phyloP scores from a whole-genome alignment of 805 yeast genomes.

The Sugiyamaella qingdaonensis region DNA sequence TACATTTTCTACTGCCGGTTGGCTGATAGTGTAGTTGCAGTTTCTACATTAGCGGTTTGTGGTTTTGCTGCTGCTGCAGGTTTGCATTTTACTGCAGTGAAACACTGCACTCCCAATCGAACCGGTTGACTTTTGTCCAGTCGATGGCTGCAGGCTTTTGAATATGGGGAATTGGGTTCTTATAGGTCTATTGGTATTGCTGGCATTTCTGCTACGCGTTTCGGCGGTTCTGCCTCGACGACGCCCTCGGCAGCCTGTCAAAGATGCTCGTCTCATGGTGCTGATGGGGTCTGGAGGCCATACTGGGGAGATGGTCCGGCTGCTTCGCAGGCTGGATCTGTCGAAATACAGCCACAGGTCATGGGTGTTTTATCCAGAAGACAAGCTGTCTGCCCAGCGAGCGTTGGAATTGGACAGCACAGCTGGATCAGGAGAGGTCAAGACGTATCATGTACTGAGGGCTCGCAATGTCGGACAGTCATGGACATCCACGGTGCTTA shows the following conservation, averaged over 20 bases:
- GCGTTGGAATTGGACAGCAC: constrained; percentile 21
- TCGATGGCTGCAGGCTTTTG: too few relatives aligned
- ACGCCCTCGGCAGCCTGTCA: not conserved
- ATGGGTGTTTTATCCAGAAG: constrained; percentile 48
- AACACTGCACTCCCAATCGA: too few relatives aligned
- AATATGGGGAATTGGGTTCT: not conserved
- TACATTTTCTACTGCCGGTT: too few relatives aligned
- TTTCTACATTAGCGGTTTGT: too few relatives aligned
- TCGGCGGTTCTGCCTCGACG: not conserved
- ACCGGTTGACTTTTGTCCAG: too few relatives aligned
- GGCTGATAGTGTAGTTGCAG: too few relatives aligned
- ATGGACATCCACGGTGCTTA: constrained; percentile 41
- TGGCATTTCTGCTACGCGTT: not conserved
- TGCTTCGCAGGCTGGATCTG: constrained; percentile 42
- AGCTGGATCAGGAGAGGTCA: constrained; percentile 32
- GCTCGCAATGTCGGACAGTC: constrained; percentile 63
- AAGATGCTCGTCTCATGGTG: not conserved
- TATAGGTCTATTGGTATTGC: not conserved
- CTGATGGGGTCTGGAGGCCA: constrained; percentile 96
- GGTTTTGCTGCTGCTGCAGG: too few relatives aligned
- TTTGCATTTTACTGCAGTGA: too few relatives aligned
- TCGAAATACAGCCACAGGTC: constrained; percentile 23
- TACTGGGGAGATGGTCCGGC: constrained; percentile 89
- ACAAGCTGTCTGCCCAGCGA: constrained; percentile 42
- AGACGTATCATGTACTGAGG: constrained; percentile 41